Conservation (phyloP, 2,329 filamentous ascomycete species). For the Scedosporium dehoogii region DNA sequence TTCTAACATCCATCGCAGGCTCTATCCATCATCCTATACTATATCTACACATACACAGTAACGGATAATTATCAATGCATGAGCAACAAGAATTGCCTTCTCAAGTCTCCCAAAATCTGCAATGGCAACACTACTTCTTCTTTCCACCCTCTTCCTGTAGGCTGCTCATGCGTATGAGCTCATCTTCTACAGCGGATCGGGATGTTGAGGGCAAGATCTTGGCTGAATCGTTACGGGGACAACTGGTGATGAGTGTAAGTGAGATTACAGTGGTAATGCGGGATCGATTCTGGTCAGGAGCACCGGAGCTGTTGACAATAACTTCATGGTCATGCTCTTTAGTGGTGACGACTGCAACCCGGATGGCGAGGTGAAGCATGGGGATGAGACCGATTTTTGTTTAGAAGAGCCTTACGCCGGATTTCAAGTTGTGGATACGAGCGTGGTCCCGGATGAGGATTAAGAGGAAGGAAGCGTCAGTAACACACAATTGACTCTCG, state of each 20-base stretch:
- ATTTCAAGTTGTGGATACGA: not conserved
- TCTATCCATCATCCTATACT: no score
- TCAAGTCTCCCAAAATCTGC: no score
- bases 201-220: not conserved
- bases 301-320: not conserved
- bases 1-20: no score
- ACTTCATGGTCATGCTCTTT: not conserved
- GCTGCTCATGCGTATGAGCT: not conserved
- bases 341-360: not conserved
- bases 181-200: not conserved
- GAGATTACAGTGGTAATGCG: not conserved
- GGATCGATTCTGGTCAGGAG: not conserved
- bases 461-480: not conserved
- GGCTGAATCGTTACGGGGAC: not conserved
- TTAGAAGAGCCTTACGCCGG: not conserved
- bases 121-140: not conserved
- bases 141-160: not conserved
- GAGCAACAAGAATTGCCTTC: no score
- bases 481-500: no score
- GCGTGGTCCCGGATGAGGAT: not conserved
- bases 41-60: no score
- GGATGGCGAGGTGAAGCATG: not conserved
- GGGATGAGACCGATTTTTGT: not conserved
- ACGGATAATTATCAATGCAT: no score
- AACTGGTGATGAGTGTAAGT: not conserved